Percentiles rank a stretch among this genome's conserved stretches.
Conservation (phyloP, 2,329 filamentous ascomycete species). For the Calcarisporium arbuscula region DNA sequence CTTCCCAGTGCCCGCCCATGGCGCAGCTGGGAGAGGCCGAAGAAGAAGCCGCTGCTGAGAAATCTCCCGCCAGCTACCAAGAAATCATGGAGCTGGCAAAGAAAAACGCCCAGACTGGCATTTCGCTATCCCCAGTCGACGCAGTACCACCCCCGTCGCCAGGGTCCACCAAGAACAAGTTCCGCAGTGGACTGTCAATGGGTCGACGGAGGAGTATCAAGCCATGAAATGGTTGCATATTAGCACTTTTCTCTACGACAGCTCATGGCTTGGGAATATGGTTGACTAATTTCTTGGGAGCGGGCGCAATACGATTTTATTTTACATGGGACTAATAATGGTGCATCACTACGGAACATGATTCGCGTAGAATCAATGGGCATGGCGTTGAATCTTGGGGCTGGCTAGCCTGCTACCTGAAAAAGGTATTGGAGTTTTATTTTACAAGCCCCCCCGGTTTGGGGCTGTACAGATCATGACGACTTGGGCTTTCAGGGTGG, state of each 20-base stretch:
- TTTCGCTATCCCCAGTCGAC: constrained; percentile 13
- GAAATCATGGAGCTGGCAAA: constrained; percentile 39
- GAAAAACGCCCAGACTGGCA: constrained; percentile 27
- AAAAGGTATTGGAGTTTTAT: too few species aligned
- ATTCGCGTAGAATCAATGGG: too few species aligned
- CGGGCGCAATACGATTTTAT: too few species aligned
- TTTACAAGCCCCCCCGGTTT: too few species aligned
- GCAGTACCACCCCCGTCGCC: constrained; percentile 18
- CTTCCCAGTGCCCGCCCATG: constrained; percentile 18
- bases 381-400: too few species aligned
- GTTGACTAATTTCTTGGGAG: neutral
- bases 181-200: constrained; percentile 28
- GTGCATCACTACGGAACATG: constrained; percentile 2
- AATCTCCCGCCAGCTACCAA: constrained; percentile 37
- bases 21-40: constrained; percentile 28
- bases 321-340: too few species aligned
- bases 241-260: constrained; percentile 12
- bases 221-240: constrained; percentile 16
- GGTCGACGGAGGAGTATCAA: constrained; percentile 35
- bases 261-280: constrained; percentile 16
- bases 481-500: too few species aligned
- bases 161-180: constrained; percentile 22
- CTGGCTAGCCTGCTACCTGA: too few species aligned
- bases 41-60: constrained; percentile 18
- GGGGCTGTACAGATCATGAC: too few species aligned